phyloP scores from a whole-genome alignment of 2,329 filamentous ascomycete species.

The Grosmannia serpens region DNA sequence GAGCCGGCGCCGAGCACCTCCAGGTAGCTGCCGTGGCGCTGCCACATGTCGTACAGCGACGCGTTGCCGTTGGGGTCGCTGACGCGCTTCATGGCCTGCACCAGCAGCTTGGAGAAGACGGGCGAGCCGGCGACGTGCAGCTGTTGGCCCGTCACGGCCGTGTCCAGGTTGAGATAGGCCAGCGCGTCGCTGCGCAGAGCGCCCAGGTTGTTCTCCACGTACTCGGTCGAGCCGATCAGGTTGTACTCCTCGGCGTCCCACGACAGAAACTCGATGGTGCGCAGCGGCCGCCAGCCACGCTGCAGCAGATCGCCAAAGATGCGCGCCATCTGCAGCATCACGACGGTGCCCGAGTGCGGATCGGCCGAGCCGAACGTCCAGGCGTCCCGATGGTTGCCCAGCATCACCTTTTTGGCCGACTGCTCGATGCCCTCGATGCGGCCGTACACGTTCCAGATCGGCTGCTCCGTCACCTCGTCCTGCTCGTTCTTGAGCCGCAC shows the following conservation, averaged over 20 bases:
- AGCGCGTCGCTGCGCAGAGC: constrained; percentile 61
- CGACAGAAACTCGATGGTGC: constrained; percentile 93
- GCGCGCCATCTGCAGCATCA: constrained; percentile 80
- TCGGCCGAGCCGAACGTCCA: constrained; percentile 84
- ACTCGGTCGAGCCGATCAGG: constrained; percentile 85
- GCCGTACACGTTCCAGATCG: constrained; percentile 87
- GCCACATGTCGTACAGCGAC: constrained; percentile 67
- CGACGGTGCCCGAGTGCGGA: constrained; percentile 77
- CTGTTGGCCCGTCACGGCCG: constrained; percentile 61
- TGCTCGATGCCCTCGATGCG: constrained; percentile 78
- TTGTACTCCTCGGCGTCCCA: constrained; percentile 96
- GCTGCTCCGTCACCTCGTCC: constrained; percentile 69
- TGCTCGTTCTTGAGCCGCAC: constrained; percentile 80
- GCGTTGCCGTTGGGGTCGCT: constrained; percentile 59
- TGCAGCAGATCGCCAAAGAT: constrained; percentile 69
- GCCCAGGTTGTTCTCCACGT: constrained; percentile 75
- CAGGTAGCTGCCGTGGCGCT: constrained; percentile 47
- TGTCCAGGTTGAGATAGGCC: constrained; percentile 86
- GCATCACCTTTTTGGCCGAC: constrained; percentile 67
- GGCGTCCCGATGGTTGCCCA: constrained; percentile 88
- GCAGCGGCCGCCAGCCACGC: constrained; percentile 77
- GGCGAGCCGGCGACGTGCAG: constrained; percentile 76
- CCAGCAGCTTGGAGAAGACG: constrained; percentile 60
- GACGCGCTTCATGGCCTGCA: constrained; percentile 63
- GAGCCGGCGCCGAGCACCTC: constrained; percentile 61